A percentile compares a stretch with the other conserved stretches of the same genome.
Conservation (phyloP, 129 eudicot genomes). For the Helianthus annuus region DNA sequence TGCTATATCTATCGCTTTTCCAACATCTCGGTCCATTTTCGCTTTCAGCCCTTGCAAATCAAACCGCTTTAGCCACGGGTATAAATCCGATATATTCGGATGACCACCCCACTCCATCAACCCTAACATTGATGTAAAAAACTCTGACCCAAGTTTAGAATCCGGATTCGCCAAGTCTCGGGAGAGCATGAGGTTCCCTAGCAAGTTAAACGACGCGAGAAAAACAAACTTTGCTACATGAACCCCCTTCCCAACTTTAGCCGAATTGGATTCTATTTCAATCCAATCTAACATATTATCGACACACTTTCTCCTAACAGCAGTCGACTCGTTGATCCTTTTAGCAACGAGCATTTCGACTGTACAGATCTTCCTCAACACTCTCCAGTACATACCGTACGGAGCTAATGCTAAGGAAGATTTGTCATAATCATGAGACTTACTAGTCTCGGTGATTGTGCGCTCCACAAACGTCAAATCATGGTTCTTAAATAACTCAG, state of each 20-base stretch:
- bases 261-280: conserved; percentile 30
- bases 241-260: conserved; percentile 21
- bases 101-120: conserved; percentile 50
- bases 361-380: conserved; percentile 42
- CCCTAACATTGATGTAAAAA: conserved; percentile 35
- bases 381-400: conserved; percentile 45
- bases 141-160: conserved; percentile 44
- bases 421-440: conserved; percentile 42
- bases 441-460: conserved; percentile 44
- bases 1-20: conserved; percentile 37
- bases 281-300: conserved; percentile 50
- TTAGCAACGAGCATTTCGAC: conserved; percentile 50
- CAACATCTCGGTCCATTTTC: conserved; percentile 39
- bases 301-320: conserved; percentile 34
- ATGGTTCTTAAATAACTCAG: conserved; percentile 62
- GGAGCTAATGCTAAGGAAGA: conserved; percentile 52
- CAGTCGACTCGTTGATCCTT: conserved; percentile 39
- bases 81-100: conserved; percentile 56
- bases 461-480: conserved; percentile 53
- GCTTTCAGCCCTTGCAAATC: conserved; percentile 46
- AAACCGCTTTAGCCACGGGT: conserved; percentile 46
- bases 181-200: conserved; percentile 64
- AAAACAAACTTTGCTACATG: conserved; percentile 42
- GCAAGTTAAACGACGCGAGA: conserved; percentile 44
- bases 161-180: conserved; percentile 47